Conservation (phyloP, 495 filamentous ascomycete genomes). For the Lasiosphaeriaceae sp. region DNA sequence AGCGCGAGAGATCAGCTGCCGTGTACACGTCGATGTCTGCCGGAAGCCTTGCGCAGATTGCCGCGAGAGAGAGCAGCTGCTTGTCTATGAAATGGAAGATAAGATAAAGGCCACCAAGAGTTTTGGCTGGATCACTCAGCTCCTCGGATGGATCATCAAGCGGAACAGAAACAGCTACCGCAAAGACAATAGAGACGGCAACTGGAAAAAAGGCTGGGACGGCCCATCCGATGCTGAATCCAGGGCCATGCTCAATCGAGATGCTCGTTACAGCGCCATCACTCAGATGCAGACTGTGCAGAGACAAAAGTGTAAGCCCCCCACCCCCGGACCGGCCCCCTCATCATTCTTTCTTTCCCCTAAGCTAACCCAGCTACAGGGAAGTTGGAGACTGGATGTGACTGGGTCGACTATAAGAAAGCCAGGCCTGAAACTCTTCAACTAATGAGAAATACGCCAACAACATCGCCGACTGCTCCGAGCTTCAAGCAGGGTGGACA, state of each 20-base stretch:
- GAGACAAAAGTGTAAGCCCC: background rate
- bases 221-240: background rate
- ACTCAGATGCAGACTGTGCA: background rate
- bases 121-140: background rate
- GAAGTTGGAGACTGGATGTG: too few relatives aligned
- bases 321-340: too few relatives aligned
- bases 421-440: too few relatives aligned
- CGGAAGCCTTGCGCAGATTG: background rate
- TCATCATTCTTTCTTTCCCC: background rate
- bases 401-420: too few relatives aligned
- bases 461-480: too few relatives aligned
- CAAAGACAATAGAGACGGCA: background rate
- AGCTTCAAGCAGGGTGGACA: too few relatives aligned
- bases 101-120: background rate
- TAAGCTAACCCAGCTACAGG: background rate
- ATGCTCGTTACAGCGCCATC: background rate
- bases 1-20: background rate
- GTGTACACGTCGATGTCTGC: background rate
- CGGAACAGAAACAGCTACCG: background rate
- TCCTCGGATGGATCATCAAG: background rate
- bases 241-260: too few relatives aligned
- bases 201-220: background rate
- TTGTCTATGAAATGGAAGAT: background rate
- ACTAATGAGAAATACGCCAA: too few relatives aligned
- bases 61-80: background rate